Evolutionary conservation across 257 asterid species (phyloP), one percentile per base, ranked within the genome.

Genomic region (Ajuga chamaepitys): DNA sequence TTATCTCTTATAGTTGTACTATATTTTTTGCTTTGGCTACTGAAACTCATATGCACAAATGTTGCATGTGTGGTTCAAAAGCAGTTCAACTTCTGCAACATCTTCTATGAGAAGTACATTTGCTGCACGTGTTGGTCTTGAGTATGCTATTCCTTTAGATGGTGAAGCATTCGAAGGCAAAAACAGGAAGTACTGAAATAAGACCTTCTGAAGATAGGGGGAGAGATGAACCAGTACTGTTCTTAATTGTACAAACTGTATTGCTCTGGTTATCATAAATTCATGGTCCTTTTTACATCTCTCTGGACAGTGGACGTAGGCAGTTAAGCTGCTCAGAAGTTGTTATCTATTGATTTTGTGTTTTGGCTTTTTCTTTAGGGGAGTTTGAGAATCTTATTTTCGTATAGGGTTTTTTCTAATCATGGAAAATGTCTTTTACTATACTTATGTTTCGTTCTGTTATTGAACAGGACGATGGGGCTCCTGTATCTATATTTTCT

Each of bases 401-500:
- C 12, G 35, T 17, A 30, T 41, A 47, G 30, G 51, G 9, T 32
- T 46, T 40, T 22, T 37, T 41, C 26, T 22, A 53, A 24, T 54
- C 47, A 41, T 52, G 62, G 44, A 38, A 21, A 32, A 24, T 46
- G 32, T 51, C 77, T 74, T 68, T 76, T 59, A 64, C 62, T 45
- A 46, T 28, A 13, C 30, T 54, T 54, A 9, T 18, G 18, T 18
- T 53, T 25, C 21, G 24, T 59, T 18, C 44, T 44, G 59, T 62
- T 51, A 65, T 74, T 57, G 44, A 37, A 72, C 84, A 90, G 99
- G 99, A 89, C 41, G 99, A 94, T 52, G 99, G 99, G 66, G 74
- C 96, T 67, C 92, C 96, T 69, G 99, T 94, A 69, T 94, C 99
- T 46, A 77, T 94, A 71, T 94, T 94, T 77, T 81, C 95, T 77